A percentile compares a stretch with the other conserved stretches of the same genome.
Evolutionary conservation across 768 basidiomycete genomes (phyloP).

Genomic region (Cyclocybe aegerita): DNA sequence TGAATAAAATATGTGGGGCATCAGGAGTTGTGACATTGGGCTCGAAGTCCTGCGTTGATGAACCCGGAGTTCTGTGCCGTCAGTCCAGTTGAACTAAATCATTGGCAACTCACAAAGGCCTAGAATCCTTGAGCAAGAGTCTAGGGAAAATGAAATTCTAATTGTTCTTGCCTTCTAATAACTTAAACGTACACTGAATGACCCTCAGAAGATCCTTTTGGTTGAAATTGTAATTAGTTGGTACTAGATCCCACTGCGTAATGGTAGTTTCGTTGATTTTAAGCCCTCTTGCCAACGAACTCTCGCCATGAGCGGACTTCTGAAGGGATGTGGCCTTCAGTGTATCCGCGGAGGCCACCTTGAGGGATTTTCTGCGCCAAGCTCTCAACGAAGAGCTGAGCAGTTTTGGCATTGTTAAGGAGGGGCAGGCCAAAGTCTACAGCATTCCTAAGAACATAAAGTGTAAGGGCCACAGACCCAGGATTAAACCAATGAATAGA

Average conservation of each 20-base stretch:
- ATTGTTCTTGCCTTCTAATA: neutral
- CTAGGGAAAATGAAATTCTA: no score
- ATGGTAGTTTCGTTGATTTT: constrained; percentile 12
- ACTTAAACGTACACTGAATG: no score
- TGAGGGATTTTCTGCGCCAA: constrained; percentile 81
- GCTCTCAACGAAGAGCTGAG: constrained; percentile 88
- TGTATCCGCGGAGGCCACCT: constrained; percentile 76
- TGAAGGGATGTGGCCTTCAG: constrained; percentile 84
- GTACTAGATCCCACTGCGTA: neutral
- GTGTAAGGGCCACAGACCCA: neutral
- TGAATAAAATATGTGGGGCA: neutral
- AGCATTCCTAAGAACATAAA: constrained; percentile 61
- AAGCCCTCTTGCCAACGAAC: constrained; percentile 76
- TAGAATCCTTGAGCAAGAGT: no score
- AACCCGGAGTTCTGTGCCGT: no score
- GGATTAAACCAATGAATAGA: neutral
- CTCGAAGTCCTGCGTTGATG: no score
- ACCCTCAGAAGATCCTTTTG: no score
- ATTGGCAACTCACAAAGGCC: no score
- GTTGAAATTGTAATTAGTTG: neutral
- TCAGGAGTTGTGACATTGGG: no score
- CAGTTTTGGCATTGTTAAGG: constrained; percentile 87
- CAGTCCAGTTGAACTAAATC: no score
- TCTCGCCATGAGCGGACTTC: constrained; percentile 94
- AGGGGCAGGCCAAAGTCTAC: constrained; percentile 94